Evolutionary conservation across 2,329 filamentous ascomycete genomes (phyloP).

Genomic region (Simplicillium aogashimaense): DNA sequence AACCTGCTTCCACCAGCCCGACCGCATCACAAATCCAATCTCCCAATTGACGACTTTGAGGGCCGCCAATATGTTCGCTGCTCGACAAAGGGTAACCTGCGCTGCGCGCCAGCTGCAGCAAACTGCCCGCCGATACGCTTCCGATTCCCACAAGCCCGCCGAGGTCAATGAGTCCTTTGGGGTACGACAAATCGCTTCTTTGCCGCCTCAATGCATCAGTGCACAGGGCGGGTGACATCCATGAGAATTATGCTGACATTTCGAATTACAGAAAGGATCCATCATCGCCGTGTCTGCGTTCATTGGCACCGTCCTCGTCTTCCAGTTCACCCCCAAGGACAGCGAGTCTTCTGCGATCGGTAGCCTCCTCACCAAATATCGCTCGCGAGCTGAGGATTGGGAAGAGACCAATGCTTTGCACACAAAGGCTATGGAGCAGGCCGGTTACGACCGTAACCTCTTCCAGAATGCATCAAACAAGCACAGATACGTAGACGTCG

Average conservation of each 20-base stretch:
- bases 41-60: conserved; percentile 21
- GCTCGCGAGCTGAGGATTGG: conserved; percentile 37
- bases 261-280: conserved; percentile 32
- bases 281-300: conserved; percentile 34
- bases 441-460: conserved; percentile 46
- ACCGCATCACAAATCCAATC: conserved; percentile 7
- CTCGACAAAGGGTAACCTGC: conserved; percentile 33
- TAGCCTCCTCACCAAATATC: conserved; percentile 35
- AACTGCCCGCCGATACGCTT: conserved; percentile 41
- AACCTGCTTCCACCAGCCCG: conserved; percentile 5
- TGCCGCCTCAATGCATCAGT: background rate
- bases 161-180: conserved; percentile 45
- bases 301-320: conserved; percentile 32
- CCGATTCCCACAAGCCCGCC: conserved; percentile 38
- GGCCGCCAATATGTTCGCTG: conserved; percentile 26
- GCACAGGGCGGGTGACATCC: too few relatives aligned
- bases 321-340: conserved; percentile 38
- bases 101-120: conserved; percentile 25
- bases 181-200: conserved; percentile 29
- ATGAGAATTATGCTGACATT: background rate
- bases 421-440: conserved; percentile 42
- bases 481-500: conserved; percentile 39
- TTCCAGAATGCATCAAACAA: conserved; percentile 33
- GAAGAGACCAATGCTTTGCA: conserved; percentile 42
- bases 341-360: conserved; percentile 38